Percentiles rank a stretch among this genome's conserved stretches.
These are phyloP conservation scores for Teratosphaeria zuluensis DNA, from an alignment of 2,329 filamentous ascomycete genomes.

Conservation along the genomic window DNA sequence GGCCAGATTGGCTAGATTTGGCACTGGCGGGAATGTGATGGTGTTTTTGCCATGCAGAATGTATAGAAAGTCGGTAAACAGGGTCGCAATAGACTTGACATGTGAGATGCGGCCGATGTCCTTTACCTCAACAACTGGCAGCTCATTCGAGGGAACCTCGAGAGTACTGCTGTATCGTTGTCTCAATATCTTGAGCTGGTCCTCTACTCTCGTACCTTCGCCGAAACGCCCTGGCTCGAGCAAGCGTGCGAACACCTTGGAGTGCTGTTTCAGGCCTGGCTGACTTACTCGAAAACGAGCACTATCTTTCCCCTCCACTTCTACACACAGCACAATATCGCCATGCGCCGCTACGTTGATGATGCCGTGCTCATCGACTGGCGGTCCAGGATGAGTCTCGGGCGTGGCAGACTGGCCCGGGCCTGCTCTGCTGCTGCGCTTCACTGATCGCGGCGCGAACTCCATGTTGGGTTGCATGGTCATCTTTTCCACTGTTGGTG, in stretches of 20 bases:
- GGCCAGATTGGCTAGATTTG: slow-evolving; percentile 57
- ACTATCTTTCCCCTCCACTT: slow-evolving; percentile 47
- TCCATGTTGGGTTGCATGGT: background rate
- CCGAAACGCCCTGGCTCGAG: slow-evolving; percentile 54
- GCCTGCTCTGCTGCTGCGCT: background rate
- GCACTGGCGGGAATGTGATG: slow-evolving; percentile 36
- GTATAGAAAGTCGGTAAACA: slow-evolving; percentile 56
- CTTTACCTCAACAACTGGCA: slow-evolving; percentile 56
- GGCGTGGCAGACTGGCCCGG: background rate
- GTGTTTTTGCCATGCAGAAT: slow-evolving; percentile 52
- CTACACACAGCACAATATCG: slow-evolving; percentile 57
- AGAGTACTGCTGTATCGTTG: slow-evolving; percentile 39
- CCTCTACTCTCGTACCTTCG: slow-evolving; percentile 49
- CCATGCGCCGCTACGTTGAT: slow-evolving; percentile 37
- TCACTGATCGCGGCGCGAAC: background rate
- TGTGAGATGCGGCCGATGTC: slow-evolving; percentile 62
- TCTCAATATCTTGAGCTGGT: slow-evolving; percentile 42
- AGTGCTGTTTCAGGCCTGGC: slow-evolving; percentile 48
- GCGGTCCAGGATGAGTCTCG: background rate
- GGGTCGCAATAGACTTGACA: slow-evolving; percentile 43
- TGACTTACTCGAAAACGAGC: slow-evolving; percentile 55
- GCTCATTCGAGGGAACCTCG: slow-evolving; percentile 31
- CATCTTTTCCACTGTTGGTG: background rate
- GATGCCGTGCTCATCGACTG: background rate
- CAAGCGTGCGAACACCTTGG: slow-evolving; percentile 60